Conservation (phyloP, 148 eudicot species). For the Nepenthes mirabilis region DNA sequence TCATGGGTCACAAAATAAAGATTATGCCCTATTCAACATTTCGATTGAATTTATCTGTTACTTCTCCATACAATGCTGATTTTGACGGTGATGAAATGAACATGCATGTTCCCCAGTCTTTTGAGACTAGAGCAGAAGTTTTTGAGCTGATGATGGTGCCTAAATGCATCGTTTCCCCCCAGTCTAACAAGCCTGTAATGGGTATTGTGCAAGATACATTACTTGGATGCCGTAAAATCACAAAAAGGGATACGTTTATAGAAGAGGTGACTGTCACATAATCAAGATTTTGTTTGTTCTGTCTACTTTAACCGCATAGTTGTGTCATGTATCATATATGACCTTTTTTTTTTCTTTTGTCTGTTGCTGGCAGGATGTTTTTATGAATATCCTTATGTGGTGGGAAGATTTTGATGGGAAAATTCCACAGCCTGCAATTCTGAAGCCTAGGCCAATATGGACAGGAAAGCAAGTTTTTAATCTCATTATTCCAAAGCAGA, state of each 20-base stretch:
- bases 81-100: constrained; percentile 99
- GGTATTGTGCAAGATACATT: constrained; percentile 99
- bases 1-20: constrained; percentile 96
- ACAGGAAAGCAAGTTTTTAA: constrained; percentile 98
- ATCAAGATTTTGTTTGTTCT: neutral
- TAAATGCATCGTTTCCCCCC: constrained; percentile 96
- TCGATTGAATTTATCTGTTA: constrained; percentile 84
- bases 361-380: constrained; percentile 58
- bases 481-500: constrained; percentile 95
- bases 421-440: constrained; percentile 87
- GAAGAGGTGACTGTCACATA: constrained; percentile 55
- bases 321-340: neutral
- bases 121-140: constrained; percentile 98
- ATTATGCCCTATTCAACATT: constrained; percentile 99
- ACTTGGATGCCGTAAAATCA: constrained; percentile 91
- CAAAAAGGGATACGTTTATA: constrained; percentile 93
- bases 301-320: neutral
- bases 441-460: constrained; percentile 99
- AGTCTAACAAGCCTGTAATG: constrained; percentile 93
- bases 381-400: constrained; percentile 98
- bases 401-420: constrained; percentile 99
- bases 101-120: constrained; percentile 99
- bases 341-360: neutral
- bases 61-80: constrained; percentile 99
- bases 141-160: constrained; percentile 99